These are phyloP conservation scores for Mycosphaerelloides madeirae DNA, from an alignment of 2,329 filamentous ascomycete genomes.

Conservation along the genomic window DNA sequence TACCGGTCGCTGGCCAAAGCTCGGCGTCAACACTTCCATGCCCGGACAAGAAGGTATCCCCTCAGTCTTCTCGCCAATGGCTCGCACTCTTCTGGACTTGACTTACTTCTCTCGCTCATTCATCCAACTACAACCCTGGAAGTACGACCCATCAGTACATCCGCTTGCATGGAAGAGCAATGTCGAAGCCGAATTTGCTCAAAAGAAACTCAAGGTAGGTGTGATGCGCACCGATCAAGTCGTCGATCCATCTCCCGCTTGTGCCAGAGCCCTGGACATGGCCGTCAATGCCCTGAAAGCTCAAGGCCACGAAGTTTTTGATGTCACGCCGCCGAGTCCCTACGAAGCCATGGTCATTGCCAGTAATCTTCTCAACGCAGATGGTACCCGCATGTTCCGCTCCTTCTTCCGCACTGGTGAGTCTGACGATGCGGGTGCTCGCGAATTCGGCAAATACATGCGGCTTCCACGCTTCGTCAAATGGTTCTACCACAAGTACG, in stretches of 20 bases:
- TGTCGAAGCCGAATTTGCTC: slow-evolving; percentile 56
- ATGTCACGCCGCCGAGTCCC: slow-evolving; percentile 52
- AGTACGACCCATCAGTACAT: slow-evolving; percentile 79
- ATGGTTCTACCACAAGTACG: slow-evolving; percentile 83
- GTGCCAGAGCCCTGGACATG: slow-evolving; percentile 67
- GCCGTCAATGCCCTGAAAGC: slow-evolving; percentile 63
- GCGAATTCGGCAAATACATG: slow-evolving; percentile 70
- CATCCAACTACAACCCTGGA: slow-evolving; percentile 80
- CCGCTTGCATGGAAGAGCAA: slow-evolving; percentile 73
- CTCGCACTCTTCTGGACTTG: slow-evolving; percentile 75
- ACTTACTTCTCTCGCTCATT: slow-evolving; percentile 77
- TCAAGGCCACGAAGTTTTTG: slow-evolving; percentile 70
- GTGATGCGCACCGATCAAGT: slow-evolving; percentile 69
- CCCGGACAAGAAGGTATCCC: slow-evolving; percentile 85
- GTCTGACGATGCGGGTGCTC: slow-evolving; percentile 71
- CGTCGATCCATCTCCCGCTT: slow-evolving; percentile 81
- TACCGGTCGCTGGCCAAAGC: slow-evolving; percentile 85
- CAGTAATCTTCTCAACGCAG: slow-evolving; percentile 74
- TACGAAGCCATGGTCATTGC: slow-evolving; percentile 73
- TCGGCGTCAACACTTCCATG: slow-evolving; percentile 81
- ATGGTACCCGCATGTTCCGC: slow-evolving; percentile 75
- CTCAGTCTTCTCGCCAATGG: slow-evolving; percentile 89
- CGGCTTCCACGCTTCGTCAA: slow-evolving; percentile 67
- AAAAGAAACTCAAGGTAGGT: slow-evolving; percentile 65
- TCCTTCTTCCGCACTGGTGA: slow-evolving; percentile 73